These are phyloP conservation scores for Ophiostoma perfectum DNA, from an alignment of 2,329 filamentous ascomycete species.

Conservation along the genomic window DNA sequence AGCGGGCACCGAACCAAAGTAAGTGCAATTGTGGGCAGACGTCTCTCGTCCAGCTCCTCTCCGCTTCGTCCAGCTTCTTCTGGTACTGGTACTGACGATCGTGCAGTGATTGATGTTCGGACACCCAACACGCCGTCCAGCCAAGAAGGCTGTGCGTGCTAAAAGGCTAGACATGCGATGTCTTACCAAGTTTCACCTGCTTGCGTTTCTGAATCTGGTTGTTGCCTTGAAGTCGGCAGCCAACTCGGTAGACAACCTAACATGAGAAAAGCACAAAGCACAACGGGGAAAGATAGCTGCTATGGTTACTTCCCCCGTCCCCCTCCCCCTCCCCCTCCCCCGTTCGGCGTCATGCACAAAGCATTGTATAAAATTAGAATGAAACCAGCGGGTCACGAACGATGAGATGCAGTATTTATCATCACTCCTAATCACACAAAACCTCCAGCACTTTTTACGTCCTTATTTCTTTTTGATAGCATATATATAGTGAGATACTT, in stretches of 20 bases:
- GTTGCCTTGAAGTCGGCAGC: not conserved
- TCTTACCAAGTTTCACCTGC: not conserved
- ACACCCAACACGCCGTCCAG: slow-evolving; percentile 64
- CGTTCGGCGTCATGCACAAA: slow-evolving; percentile 19
- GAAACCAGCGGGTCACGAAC: not conserved
- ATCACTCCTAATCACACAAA: slow-evolving; percentile 2
- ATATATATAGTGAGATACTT: slow-evolving; percentile 14
- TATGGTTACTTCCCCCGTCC: not conserved
- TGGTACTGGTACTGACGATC: slow-evolving; percentile 10
- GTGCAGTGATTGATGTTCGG: slow-evolving; percentile 84
- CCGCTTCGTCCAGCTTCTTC: not conserved
- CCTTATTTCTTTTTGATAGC: slow-evolving; percentile 7
- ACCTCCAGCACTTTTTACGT: not conserved
- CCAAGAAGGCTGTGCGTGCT: slow-evolving; percentile 71
- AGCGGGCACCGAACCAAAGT: slow-evolving; percentile 72
- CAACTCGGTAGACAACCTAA: not conserved
- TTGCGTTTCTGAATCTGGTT: not conserved
- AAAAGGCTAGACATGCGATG: slow-evolving; percentile 23
- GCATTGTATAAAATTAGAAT: slow-evolving; percentile 22
- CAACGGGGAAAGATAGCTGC: not conserved
- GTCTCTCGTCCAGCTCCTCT: no score
- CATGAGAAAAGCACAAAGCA: not conserved
- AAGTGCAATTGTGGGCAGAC: slow-evolving; percentile 7
- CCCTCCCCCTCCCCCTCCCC: not conserved
- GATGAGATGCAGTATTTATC: not conserved